A percentile compares a stretch with the other conserved stretches of the same genome.
phyloP scores from a whole-genome alignment of 2,329 filamentous ascomycete species.

The Emergomyces orientalis region DNA sequence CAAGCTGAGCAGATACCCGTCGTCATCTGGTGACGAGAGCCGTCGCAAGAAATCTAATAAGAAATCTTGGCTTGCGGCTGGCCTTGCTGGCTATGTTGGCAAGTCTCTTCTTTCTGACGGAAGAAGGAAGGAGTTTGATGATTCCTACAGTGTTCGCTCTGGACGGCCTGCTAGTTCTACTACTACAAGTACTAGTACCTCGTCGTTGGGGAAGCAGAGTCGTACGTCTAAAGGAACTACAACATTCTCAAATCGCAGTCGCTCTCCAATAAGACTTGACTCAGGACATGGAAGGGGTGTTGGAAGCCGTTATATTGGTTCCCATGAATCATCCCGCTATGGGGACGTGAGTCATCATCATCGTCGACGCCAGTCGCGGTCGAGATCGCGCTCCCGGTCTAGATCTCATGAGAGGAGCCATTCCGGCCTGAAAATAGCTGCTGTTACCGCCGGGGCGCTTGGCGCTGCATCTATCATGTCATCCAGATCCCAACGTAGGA shows the following conservation, averaged over 20 bases:
- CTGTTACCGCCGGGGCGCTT: conserved; percentile 32
- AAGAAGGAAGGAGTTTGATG: conserved; percentile 46
- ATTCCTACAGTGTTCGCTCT: conserved; percentile 51
- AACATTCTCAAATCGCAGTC: conserved; percentile 29
- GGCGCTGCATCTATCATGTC: conserved; percentile 23
- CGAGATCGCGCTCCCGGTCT: conserved; percentile 22
- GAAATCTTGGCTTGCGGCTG: conserved; percentile 45
- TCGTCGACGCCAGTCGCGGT: conserved; percentile 26
- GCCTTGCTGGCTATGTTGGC: conserved; percentile 47
- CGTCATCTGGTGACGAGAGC: conserved; percentile 41
- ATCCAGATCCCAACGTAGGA: conserved; percentile 20
- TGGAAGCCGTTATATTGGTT: conserved; percentile 3
- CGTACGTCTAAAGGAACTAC: conserved; percentile 34
- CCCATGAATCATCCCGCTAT: conserved; percentile 1
- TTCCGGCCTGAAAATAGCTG: conserved; percentile 18
- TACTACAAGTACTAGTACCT: conserved; percentile 23
- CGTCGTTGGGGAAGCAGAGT: conserved; percentile 28
- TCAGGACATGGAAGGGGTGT: neutral
- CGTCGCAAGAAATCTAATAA: conserved; percentile 37
- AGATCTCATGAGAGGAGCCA: conserved; percentile 16
- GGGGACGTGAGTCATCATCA: conserved; percentile 4
- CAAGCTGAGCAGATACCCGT: conserved; percentile 51
- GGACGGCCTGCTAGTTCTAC: conserved; percentile 33
- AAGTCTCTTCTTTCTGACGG: conserved; percentile 40
- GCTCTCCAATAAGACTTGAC: conserved; percentile 22